phyloP scores from a whole-genome alignment of 1,139 yeast species.

The Spathaspora jeffriesii region DNA sequence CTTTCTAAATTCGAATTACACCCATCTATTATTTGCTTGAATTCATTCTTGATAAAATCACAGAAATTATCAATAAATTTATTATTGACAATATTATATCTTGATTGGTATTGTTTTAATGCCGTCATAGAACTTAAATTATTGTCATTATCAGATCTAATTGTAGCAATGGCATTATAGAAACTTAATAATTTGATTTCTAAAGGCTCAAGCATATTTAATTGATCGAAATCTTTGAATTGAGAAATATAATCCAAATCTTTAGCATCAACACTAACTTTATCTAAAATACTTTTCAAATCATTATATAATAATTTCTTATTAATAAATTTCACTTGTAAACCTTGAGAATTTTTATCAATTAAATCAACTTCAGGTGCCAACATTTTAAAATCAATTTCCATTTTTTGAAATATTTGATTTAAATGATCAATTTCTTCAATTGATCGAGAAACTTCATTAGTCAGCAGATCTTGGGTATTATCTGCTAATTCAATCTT shows the following conservation, averaged over 20 bases:
- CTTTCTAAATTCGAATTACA: slow-evolving; percentile 24
- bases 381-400: slow-evolving; percentile 41
- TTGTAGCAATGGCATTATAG: slow-evolving; percentile 64
- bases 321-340: slow-evolving; percentile 83
- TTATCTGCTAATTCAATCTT: slow-evolving; percentile 41
- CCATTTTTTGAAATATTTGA: slow-evolving; percentile 47
- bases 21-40: slow-evolving; percentile 35
- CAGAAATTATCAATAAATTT: slow-evolving; percentile 54
- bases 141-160: slow-evolving; percentile 49
- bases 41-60: slow-evolving; percentile 43
- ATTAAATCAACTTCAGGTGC: slow-evolving; percentile 69
- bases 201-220: slow-evolving; percentile 43
- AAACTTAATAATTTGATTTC: slow-evolving; percentile 64
- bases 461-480: slow-evolving; percentile 24
- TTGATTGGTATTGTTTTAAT: slow-evolving; percentile 62
- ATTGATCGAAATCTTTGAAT: slow-evolving; percentile 51
- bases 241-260: slow-evolving; percentile 51
- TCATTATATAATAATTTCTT: slow-evolving; percentile 74
- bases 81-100: slow-evolving; percentile 58
- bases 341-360: slow-evolving; percentile 77
- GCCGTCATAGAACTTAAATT: slow-evolving; percentile 74
- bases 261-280: slow-evolving; percentile 63
- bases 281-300: slow-evolving; percentile 63
- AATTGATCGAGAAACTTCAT: slow-evolving; percentile 45
- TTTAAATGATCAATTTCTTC: slow-evolving; percentile 67